phyloP scores from a whole-genome alignment of 305 asterid genomes.

The Fraxinus angustifolia region DNA sequence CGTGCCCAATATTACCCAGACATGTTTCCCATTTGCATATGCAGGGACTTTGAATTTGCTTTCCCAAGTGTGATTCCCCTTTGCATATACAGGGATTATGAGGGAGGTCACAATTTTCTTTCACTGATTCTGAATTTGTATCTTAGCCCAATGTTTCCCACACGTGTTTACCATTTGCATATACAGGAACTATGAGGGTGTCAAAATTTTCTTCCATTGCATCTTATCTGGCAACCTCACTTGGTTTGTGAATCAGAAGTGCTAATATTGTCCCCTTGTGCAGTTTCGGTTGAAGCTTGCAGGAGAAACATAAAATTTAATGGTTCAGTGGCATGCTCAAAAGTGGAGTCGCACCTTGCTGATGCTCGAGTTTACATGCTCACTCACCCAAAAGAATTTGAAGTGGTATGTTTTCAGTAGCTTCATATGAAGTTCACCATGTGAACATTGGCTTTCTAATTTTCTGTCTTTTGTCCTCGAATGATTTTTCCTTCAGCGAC shows the following conservation, averaged over 20 bases:
- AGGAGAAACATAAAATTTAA: conserved; percentile 85
- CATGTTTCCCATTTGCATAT: neutral
- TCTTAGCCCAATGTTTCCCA: neutral
- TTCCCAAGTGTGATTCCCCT: neutral
- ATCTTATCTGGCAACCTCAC: neutral
- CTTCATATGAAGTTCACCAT: neutral
- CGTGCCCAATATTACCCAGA: neutral
- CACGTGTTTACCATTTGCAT: neutral
- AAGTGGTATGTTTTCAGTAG: conserved; percentile 55
- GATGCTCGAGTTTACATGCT: conserved; percentile 97
- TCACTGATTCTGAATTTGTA: neutral
- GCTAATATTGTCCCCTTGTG: conserved; percentile 27
- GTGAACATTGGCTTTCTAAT: neutral
- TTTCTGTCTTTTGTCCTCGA: neutral
- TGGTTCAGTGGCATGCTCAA: conserved; percentile 75
- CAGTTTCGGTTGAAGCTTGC: conserved; percentile 92
- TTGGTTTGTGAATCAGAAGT: neutral
- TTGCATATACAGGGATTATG: neutral
- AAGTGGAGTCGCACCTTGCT: conserved; percentile 83
- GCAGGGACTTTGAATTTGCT: neutral
- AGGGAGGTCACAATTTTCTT: neutral
- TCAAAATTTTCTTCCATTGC: neutral
- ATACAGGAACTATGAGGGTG: neutral
- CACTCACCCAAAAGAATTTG: conserved; percentile 94
- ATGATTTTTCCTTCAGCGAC: neutral